These are phyloP conservation scores for Zygotorulaspora chibaensis DNA, from an alignment of 805 yeast species.

Conservation along the genomic window DNA sequence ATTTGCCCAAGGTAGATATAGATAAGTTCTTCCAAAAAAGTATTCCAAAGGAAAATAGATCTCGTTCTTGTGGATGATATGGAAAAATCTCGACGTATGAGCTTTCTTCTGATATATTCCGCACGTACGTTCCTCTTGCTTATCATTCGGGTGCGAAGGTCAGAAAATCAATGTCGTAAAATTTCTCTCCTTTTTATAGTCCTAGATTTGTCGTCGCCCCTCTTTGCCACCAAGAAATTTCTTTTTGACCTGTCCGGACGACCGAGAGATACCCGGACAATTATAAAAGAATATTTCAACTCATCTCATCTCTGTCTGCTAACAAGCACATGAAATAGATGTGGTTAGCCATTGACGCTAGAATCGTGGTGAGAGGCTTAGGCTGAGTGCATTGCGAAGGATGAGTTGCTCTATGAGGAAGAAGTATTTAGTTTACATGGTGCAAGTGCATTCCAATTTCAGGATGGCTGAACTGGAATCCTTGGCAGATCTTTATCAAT, in stretches of 20 bases:
- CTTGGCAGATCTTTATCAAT: conserved; percentile 58
- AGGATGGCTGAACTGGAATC: conserved; percentile 81
- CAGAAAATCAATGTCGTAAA: background rate
- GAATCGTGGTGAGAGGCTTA: background rate
- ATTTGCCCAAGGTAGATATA: too few species aligned
- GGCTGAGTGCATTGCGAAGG: background rate
- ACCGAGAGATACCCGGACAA: background rate
- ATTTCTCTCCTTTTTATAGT: conserved; percentile 7
- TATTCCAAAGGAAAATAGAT: too few species aligned
- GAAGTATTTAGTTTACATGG: conserved; percentile 72
- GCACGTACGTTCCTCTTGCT: background rate
- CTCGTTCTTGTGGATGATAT: too few species aligned
- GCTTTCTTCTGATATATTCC: too few species aligned
- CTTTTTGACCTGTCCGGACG: background rate
- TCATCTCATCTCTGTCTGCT: conserved; percentile 3
- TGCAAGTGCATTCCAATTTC: conserved; percentile 77
- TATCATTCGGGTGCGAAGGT: background rate
- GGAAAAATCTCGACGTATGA: too few species aligned
- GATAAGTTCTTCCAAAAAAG: too few species aligned
- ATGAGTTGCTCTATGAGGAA: conserved; percentile 10
- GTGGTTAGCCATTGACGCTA: background rate
- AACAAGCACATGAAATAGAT: too few species aligned
- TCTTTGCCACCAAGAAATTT: background rate
- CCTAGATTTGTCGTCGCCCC: conserved; percentile 1
- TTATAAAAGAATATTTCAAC: conserved; percentile 4